Evolutionary conservation across 495 filamentous ascomycete genomes (phyloP), one percentile per base, ranked within the genome.

Genomic region (Lepidopterella palustris): DNA sequence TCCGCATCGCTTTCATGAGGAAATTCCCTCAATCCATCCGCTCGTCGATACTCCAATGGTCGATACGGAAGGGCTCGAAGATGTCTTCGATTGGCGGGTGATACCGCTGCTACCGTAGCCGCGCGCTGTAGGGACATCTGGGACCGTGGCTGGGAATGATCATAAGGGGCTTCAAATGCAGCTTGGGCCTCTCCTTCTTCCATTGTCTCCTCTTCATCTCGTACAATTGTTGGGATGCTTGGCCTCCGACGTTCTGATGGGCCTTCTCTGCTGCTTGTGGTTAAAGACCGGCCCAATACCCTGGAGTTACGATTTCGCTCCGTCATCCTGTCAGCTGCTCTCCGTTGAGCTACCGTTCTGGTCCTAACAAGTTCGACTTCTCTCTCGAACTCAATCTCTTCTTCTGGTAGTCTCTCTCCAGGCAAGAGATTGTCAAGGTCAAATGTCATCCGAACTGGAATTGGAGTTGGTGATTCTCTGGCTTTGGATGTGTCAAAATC

Each of bases 1-100:
- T 96, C 91, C 3, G 89, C 89, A 68, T 95, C 88, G 59, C 87
- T 91, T 71, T 95, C 89, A 72, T 95, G 88, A 10, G 90, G 90
- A 59, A 87, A 80, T 56, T 89, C 79, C 18, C 80, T 74, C 31
- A 84, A 77, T 13, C 84, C 86, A 69, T 88, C 84, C 25, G 88
- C 76, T 24, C 83, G 74, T 58, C 79, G 73, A 65, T 82, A 78
- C 45, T 70, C 67, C 32, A 70, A 29, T 1, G 67, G 67, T 40
- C 65, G 51, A 35, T 61, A 62, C 5, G 67, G 67, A 11, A 70
- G 62, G 32, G 67, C 64, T 35, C 64, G 58, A 4, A 70, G 62
- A 58, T 70, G 67, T 25, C 65, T 59, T 5, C 67, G 58, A 53
- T 68, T 68, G 20, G 65, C 67, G 13, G 63, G 63, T 47, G 67